These are phyloP conservation scores for Medicago truncatula DNA, from an alignment of 306 rosid species.

Conservation along the genomic window DNA sequence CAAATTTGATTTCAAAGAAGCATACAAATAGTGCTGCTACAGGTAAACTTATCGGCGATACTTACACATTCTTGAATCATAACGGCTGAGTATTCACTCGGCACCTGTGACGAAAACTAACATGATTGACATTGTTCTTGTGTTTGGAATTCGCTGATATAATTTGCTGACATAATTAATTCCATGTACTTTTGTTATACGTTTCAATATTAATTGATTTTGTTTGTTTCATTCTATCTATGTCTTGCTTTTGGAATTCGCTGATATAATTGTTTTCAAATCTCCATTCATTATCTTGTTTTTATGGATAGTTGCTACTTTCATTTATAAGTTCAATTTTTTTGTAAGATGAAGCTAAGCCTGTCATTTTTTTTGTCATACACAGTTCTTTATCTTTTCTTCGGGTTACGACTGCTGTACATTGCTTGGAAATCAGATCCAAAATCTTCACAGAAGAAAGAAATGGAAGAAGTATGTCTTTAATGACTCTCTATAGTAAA, in stretches of 20 bases:
- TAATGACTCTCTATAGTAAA: constrained; percentile 5
- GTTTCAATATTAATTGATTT: constrained; percentile 9
- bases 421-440: constrained; percentile 99
- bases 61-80: neutral
- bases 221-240: constrained; percentile 27
- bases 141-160: too few relatives aligned
- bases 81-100: neutral
- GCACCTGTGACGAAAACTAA: constrained; percentile 16
- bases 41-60: constrained; percentile 56
- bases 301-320: constrained; percentile 14
- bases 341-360: constrained; percentile 31
- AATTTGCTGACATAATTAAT: constrained; percentile 3
- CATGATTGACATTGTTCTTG: neutral
- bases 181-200: constrained; percentile 16
- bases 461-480: constrained; percentile 90
- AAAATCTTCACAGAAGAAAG: constrained; percentile 93
- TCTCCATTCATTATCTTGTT: constrained; percentile 12
- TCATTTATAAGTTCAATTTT: constrained; percentile 20
- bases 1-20: constrained; percentile 97
- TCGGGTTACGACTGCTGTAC: constrained; percentile 89
- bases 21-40: constrained; percentile 99
- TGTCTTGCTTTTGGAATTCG: constrained; percentile 20
- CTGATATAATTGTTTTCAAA: constrained; percentile 28
- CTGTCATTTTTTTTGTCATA: constrained; percentile 11
- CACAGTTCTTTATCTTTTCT: constrained; percentile 94